Conservation (phyloP, 345 rosid genomes). For the Cardamine occulta region DNA sequence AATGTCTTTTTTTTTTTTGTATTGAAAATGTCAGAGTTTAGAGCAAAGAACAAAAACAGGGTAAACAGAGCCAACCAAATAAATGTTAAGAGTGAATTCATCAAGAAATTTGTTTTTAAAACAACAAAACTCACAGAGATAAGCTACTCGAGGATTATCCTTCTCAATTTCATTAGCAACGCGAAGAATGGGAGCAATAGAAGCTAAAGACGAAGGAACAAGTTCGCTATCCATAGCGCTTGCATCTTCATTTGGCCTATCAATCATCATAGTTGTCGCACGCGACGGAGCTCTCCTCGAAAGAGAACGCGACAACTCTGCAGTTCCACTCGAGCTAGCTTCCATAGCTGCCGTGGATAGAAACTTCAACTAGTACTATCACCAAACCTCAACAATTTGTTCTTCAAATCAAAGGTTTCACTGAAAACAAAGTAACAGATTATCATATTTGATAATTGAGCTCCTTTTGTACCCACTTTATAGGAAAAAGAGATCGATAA, state of each 20-base stretch:
- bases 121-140: conserved; percentile 62
- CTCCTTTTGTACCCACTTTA: conserved; percentile 37
- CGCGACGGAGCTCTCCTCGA: conserved; percentile 58
- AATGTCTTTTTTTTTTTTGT: too few relatives aligned
- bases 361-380: not conserved
- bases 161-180: conserved; percentile 89
- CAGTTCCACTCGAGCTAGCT: conserved; percentile 83
- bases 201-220: conserved; percentile 80
- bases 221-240: conserved; percentile 76
- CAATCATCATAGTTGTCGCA: conserved; percentile 55
- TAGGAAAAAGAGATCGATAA: conserved; percentile 33
- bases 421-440: conserved; percentile 27
- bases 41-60: too few relatives aligned
- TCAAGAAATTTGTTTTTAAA: not conserved
- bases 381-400: not conserved
- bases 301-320: conserved; percentile 41
- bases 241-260: conserved; percentile 58
- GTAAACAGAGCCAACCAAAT: not conserved
- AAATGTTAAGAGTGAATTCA: not conserved
- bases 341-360: conserved; percentile 33
- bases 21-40: too few relatives aligned
- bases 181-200: conserved; percentile 78
- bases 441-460: conserved; percentile 34
- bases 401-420: conserved; percentile 5
- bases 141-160: conserved; percentile 86